Conservation (phyloP, 1,139 yeast species). For the Kodamaea anthophila region DNA sequence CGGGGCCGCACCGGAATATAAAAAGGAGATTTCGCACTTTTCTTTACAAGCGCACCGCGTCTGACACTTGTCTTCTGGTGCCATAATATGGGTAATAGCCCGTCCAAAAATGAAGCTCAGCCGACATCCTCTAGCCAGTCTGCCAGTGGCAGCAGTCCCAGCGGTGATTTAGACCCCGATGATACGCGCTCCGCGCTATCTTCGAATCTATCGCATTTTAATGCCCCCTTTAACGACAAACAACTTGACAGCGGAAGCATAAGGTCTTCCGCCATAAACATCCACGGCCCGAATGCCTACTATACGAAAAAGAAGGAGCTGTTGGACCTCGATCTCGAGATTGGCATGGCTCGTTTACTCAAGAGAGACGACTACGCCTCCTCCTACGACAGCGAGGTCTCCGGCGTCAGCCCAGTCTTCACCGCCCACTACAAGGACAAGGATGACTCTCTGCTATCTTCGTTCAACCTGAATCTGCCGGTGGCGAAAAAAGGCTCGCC, state of each 20-base stretch:
- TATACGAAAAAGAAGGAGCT: conserved; percentile 4
- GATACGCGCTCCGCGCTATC: conserved; percentile 45
- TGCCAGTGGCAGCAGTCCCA: conserved; percentile 16
- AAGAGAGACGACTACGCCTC: conserved; percentile 11
- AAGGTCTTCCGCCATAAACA: conserved; percentile 15
- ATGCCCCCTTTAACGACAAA: conserved; percentile 2
- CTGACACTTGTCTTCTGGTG: not conserved
- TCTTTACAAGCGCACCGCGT: not conserved
- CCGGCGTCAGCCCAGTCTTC: conserved; percentile 31
- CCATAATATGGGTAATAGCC: conserved; percentile 51
- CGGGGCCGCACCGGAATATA: conserved; percentile 1
- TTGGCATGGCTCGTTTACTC: conserved; percentile 30
- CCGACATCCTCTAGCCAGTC: conserved; percentile 27
- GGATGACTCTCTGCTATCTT: conserved; percentile 40
- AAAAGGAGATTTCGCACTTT: conserved; percentile 1
- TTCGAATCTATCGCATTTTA: conserved; percentile 16
- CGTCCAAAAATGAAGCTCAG: conserved; percentile 50
- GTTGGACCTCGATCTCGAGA: conserved; percentile 34
- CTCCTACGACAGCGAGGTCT: conserved; percentile 33
- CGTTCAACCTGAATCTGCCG: conserved; percentile 19
- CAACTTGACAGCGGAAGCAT: conserved; percentile 9
- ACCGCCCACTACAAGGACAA: conserved; percentile 26
- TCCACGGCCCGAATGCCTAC: conserved; percentile 10
- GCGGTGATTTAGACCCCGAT: conserved; percentile 39
- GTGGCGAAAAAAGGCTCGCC: conserved; percentile 8